These are phyloP conservation scores for Neurospora sp. DNA, from an alignment of 495 filamentous ascomycete genomes.

Conservation along the genomic window DNA sequence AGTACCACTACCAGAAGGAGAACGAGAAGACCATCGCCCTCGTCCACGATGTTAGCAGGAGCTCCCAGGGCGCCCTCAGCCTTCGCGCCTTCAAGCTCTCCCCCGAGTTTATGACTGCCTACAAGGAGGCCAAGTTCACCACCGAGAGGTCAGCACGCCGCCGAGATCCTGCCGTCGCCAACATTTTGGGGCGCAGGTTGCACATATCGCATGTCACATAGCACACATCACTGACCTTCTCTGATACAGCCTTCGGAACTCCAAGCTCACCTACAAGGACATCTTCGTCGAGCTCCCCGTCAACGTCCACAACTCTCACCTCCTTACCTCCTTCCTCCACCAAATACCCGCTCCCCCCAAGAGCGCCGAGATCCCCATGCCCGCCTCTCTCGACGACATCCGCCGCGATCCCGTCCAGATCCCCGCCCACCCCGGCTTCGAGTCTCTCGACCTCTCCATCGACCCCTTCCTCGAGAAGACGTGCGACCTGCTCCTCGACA, in stretches of 20 bases:
- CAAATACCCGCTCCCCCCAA: slow-evolving; percentile 56
- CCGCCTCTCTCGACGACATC: slow-evolving; percentile 66
- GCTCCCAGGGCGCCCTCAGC: slow-evolving; percentile 81
- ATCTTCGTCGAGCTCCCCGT: slow-evolving; percentile 90
- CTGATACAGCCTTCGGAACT: slow-evolving; percentile 67
- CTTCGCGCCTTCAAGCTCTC: slow-evolving; percentile 87
- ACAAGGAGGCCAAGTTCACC: slow-evolving; percentile 94
- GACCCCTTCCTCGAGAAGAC: slow-evolving; percentile 99
- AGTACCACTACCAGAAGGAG: slow-evolving; percentile 91
- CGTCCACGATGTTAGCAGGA: slow-evolving; percentile 90
- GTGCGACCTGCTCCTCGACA: slow-evolving; percentile 87
- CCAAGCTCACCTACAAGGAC: slow-evolving; percentile 84
- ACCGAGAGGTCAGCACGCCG: slow-evolving; percentile 64
- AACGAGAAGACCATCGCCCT: slow-evolving; percentile 91
- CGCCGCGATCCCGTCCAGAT: slow-evolving; percentile 42
- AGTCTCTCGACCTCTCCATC: slow-evolving; percentile 81
- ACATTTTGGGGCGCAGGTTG: background rate
- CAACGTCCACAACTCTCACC: slow-evolving; percentile 89
- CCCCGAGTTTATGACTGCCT: slow-evolving; percentile 78
- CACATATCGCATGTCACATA: background rate
- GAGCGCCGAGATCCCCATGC: slow-evolving; percentile 53
- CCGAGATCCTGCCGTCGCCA: background rate
- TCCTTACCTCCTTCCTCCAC: slow-evolving; percentile 89
- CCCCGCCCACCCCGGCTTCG: slow-evolving; percentile 76
- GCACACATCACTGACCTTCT: slow-evolving; percentile 19